Base-by-base conservation (phyloP, 2,329 filamentous ascomycete genomes). In the Macrophomina tecta region DNA sequence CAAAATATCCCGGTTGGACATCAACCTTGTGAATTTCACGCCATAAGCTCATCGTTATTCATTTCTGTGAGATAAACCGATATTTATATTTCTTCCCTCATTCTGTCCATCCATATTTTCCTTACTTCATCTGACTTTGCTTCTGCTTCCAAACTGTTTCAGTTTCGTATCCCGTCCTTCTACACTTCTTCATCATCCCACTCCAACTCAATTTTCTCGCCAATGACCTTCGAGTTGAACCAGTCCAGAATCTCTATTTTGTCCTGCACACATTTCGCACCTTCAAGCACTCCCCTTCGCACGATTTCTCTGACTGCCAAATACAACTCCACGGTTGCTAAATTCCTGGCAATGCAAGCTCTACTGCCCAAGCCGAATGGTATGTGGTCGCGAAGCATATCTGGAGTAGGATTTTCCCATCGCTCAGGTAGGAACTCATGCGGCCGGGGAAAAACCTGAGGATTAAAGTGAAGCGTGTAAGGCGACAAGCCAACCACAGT, bases 201-300 rank as follows among this genome's bases (percentile, higher is more conserved):
- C n/a, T 32, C 38, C 34, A 79, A 48, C 66, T 83, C 82, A 23
- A 87, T 82, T 71, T 76, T 81, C 68, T 82, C 82, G 0, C 81
- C 83, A 46, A 82, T 80, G 1, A 87, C 80, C 69, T 81, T 82
- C 1, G 81, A 82, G 70, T 86, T 87, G 69, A 87, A 87, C 85
- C 85, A 87, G 71, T 87, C 82, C 34, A 79, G 74, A n/a, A 86
- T 83, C 72, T 84, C 79, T 11, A 87, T 79, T 64, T 80, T 75
- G 23, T 79, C 71, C 1, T 62, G 30, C 18, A 81, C 74, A 2
- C 75, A 71, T 53, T 67, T 80, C 2, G 82, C 83, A 2, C 83
- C 83, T 4, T 76, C 73, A 18, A 87, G 73, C 1, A 84, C 78
- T 68, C 80, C 79, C 11, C 74, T 79, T 63, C 78, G 73, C 0